Base-by-base conservation (phyloP, 345 rosid genomes). In the Geranium brycei region DNA sequence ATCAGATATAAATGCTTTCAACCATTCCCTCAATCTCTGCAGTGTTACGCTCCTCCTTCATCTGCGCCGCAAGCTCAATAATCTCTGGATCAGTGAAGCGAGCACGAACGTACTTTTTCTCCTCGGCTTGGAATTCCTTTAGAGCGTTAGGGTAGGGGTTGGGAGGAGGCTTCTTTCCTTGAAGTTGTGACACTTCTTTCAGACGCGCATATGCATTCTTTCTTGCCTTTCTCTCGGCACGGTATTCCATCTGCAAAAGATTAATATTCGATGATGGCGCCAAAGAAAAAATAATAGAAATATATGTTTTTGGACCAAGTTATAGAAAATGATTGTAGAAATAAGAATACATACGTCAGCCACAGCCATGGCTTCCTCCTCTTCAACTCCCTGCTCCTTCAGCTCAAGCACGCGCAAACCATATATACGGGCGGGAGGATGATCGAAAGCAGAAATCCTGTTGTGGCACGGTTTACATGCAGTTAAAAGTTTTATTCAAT, bases 401-500 rank as follows among this genome's bases (percentile, higher is more conserved):
- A 93, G 68, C 73, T 86, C 79, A 69, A 90, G 84, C 51, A 93
- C 87, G 15, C 91, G 95, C 63, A 72, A 68, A 66, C 85, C 95
- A 62, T 79, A 90, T 8, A 83, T 56, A 51, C 95, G 95, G 16
- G 96, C 95, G 14, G 87, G 90, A 70, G 91, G 90, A 4, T 93
- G 95, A 19, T 85, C 71, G 69, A 81, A 86, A 47, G 74, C 73
- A 31, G 76, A 67, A 58, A 85, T 75, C 85, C 99, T 93, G 73
- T 19, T 66, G 15, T 31, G 64, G 77, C 64, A 70, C 61, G 13
- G 35, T 61, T 64, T 67, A 68, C 58, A 59, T 17, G 10, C 1
- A 18, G 64, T 68, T 41, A 61, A 32, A 0, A 3, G 19, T 17
- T 31, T 0, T 15, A 2, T 53, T 41, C 51, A 31, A 19, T n/a